These are phyloP conservation scores for Quercus phellos DNA, from an alignment of 331 rosid genomes.

Conservation along the genomic window DNA sequence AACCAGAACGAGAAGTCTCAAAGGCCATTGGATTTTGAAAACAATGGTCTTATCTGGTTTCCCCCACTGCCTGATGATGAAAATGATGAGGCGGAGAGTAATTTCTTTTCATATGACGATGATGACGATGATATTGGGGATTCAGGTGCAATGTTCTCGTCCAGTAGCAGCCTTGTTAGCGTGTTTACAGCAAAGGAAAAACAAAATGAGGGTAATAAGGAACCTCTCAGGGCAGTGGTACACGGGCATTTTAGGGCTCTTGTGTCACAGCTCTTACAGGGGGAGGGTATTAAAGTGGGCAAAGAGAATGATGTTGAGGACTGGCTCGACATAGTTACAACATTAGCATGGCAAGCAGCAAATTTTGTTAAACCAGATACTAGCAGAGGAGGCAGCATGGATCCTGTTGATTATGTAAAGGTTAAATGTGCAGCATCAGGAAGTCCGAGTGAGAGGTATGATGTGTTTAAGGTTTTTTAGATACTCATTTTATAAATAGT, in stretches of 20 bases:
- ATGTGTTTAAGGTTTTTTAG: conserved; percentile 14
- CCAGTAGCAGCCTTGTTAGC: conserved; percentile 65
- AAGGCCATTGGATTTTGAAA: conserved; percentile 84
- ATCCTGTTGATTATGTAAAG: conserved; percentile 89
- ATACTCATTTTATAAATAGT: not conserved
- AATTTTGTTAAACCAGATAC: conserved; percentile 93
- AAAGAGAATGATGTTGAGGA: conserved; percentile 57
- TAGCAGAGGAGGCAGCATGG: conserved; percentile 97
- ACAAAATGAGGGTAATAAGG: conserved; percentile 65
- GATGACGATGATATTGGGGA: conserved; percentile 94
- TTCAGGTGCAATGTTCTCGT: conserved; percentile 63
- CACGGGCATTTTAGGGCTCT: conserved; percentile 95
- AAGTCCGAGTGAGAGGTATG: conserved; percentile 78
- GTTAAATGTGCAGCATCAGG: conserved; percentile 88
- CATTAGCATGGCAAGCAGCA: conserved; percentile 95
- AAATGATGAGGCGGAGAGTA: conserved; percentile 58
- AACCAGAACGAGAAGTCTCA: conserved; percentile 42
- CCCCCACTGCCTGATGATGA: conserved; percentile 87
- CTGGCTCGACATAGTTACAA: conserved; percentile 80
- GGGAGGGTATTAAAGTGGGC: conserved; percentile 60
- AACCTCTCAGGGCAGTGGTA: conserved; percentile 72
- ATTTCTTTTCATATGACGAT: conserved; percentile 67
- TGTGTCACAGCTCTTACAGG: conserved; percentile 80
- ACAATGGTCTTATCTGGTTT: conserved; percentile 75
- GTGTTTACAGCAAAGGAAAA: conserved; percentile 72